Evolutionary conservation across 345 rosid species (phyloP).

Genomic region (Zanthoxylum bungeanum): DNA sequence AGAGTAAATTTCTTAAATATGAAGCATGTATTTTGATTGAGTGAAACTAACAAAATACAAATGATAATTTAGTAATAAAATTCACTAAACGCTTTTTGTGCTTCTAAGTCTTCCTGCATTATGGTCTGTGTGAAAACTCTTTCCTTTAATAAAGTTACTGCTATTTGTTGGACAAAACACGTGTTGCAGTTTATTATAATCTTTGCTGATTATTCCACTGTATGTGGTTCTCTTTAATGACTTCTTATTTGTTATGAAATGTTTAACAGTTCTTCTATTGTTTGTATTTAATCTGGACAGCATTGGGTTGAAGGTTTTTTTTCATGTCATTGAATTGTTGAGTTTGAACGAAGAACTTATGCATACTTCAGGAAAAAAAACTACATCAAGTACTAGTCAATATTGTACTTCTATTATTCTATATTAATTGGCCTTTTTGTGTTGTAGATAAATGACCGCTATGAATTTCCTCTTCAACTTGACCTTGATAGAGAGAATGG

Average conservation of each 20-base stretch:
- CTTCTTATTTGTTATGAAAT: background rate
- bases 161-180: background rate
- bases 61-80: background rate
- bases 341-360: background rate
- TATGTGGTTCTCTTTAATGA: background rate
- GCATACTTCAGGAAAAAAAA: background rate
- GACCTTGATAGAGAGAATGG: conserved; percentile 89
- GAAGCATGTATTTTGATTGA: background rate
- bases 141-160: background rate
- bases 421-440: background rate
- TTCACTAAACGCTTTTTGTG: background rate
- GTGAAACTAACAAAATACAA: background rate
- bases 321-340: background rate
- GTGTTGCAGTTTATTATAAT: background rate
- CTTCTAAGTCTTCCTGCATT: background rate
- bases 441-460: conserved; percentile 87
- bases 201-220: background rate
- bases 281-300: background rate
- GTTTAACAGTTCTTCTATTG: background rate
- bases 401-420: conserved; percentile 9
- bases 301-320: background rate
- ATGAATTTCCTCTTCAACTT: conserved; percentile 93
- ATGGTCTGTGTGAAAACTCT: background rate
- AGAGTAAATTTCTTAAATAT: background rate
- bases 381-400: background rate